Percentiles rank a stretch among this genome's conserved stretches.
phyloP scores from a whole-genome alignment of 2,329 filamentous ascomycete species.

The Xylariaceae sp. region DNA sequence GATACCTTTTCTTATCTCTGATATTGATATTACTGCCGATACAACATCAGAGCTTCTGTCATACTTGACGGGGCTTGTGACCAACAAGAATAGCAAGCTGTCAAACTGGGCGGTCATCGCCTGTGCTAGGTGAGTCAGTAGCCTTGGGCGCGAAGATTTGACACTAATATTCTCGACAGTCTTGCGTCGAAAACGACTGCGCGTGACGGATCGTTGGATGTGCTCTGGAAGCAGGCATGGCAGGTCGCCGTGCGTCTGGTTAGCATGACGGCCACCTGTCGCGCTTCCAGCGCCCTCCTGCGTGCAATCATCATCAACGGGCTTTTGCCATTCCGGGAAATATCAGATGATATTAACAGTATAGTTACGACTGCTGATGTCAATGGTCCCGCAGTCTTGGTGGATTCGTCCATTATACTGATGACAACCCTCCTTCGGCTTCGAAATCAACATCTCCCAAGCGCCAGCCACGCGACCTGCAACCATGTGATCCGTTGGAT shows the following conservation, averaged over 20 bases:
- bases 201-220: constrained; percentile 31
- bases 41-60: constrained; percentile 49
- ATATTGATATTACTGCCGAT: constrained; percentile 37
- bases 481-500: constrained; percentile 76
- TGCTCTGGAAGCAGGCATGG: constrained; percentile 67
- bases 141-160: background rate
- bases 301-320: constrained; percentile 57
- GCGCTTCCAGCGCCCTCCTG: constrained; percentile 70
- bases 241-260: constrained; percentile 64
- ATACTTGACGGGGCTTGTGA: constrained; percentile 49
- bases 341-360: constrained; percentile 62
- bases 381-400: constrained; percentile 68
- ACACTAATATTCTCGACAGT: constrained; percentile 24
- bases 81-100: constrained; percentile 60
- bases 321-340: constrained; percentile 58
- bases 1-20: constrained; percentile 48
- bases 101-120: constrained; percentile 80
- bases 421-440: constrained; percentile 63
- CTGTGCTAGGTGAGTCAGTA: constrained; percentile 56
- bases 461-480: constrained; percentile 57
- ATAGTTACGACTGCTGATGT: constrained; percentile 72
- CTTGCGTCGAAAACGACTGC: constrained; percentile 38
- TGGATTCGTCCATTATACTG: constrained; percentile 70
- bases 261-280: constrained; percentile 61
- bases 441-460: constrained; percentile 60